These are phyloP conservation scores for Camellia oleifera DNA, from an alignment of 179 eudicot species.

Conservation along the genomic window DNA sequence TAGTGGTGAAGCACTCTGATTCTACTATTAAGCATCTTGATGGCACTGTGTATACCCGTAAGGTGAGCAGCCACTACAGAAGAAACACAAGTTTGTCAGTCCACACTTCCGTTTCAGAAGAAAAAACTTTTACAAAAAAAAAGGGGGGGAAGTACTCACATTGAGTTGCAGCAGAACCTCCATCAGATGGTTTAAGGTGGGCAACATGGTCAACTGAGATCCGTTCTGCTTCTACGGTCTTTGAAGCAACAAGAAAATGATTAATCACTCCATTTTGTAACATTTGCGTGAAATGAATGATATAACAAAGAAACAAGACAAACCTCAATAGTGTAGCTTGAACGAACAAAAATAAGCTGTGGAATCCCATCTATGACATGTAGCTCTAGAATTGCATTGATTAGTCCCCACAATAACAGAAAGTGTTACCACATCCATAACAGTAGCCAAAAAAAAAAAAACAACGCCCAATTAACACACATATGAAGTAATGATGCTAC, in stretches of 20 bases:
- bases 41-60: conserved; percentile 97
- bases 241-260: conserved; percentile 20
- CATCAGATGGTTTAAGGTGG: conserved; percentile 97
- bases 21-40: conserved; percentile 96
- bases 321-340: conserved; percentile 97
- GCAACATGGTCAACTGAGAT: conserved; percentile 99
- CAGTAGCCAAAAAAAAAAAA: not conserved
- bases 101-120: not conserved
- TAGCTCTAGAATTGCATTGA: conserved; percentile 50
- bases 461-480: too few species aligned
- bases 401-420: conserved; percentile 12
- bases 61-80: conserved; percentile 95
- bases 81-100: conserved; percentile 14
- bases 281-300: not conserved
- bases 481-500: not conserved
- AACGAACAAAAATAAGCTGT: conserved; percentile 84
- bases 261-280: conserved; percentile 13
- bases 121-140: not conserved
- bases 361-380: conserved; percentile 93
- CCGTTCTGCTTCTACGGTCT: conserved; percentile 99
- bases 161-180: conserved; percentile 99
- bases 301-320: conserved; percentile 6
- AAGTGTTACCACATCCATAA: conserved; percentile 12
- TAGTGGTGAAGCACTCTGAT: conserved; percentile 89
- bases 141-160: conserved; percentile 38